Evolutionary conservation across 2,329 filamentous ascomycete species (phyloP), one percentile per base, ranked within the genome.

Genomic region (Diaporthe nobilis): DNA sequence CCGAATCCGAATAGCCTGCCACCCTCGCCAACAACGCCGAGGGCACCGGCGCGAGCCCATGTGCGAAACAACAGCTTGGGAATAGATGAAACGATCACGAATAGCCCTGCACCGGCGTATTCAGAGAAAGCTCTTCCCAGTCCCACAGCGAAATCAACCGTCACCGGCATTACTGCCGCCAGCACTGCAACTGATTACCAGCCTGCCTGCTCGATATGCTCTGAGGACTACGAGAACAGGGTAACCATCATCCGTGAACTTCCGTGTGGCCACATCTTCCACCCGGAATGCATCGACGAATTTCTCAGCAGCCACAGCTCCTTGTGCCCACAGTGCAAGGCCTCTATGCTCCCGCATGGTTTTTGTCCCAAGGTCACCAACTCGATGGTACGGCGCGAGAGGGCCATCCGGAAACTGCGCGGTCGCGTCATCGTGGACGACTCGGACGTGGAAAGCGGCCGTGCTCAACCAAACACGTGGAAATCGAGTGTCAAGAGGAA

Each of bases 191-290:
- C 90, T 22, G 88, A 94, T 79, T 91, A 92, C 28, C 97, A 98
- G 82, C 92, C 94, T 0, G 92, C 90, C 3, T 98, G 97, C 82
- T 92, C 94, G n/a, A 98, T 98, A 72, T 99, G 97, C 81, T 88
- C 98, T 1, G 94, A 95, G 73, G 91, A 94, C 76, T 98, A 95
- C 81, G 89, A 93, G 39, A 89, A 92, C 22, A 90, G 91, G 51
- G 85, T 88, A 25, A 93, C 94, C 0, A 90, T 92, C 28, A 95
- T 98, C 73, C 93, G 95, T 73, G 94, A 98, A 84, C 87, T 98
- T 3, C 92, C 95, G 0, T 99, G 97, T 80, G 92, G 94, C 0
- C 97, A 99, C 82, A 96, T 98, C 74, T 99, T 96, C 84, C 96
- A 99, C 79, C 93, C 94, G 0, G 93, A 94, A 78, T 99, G 97